These are phyloP conservation scores for Casuarina equisetifolia DNA, from an alignment of 306 rosid species.

Conservation along the genomic window DNA sequence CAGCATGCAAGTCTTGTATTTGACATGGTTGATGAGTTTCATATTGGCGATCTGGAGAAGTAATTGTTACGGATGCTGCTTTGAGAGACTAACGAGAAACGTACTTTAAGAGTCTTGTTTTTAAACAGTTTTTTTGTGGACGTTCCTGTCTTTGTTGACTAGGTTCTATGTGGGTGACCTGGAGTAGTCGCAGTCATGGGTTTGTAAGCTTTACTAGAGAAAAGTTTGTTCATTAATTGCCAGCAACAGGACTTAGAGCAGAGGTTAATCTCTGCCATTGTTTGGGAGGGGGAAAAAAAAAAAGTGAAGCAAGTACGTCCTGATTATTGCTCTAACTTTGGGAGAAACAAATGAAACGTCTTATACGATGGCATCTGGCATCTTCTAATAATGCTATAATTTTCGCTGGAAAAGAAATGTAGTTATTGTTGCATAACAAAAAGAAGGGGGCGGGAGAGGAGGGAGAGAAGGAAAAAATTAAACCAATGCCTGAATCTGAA, in stretches of 20 bases:
- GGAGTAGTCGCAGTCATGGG: background rate
- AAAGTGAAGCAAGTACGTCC: conserved; percentile 9
- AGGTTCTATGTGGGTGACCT: no score
- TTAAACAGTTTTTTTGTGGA: no score
- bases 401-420: no score
- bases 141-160: no score
- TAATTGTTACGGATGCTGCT: background rate
- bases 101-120: no score
- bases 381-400: background rate
- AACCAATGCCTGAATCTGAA: background rate
- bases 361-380: background rate
- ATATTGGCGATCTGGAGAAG: conserved; percentile 64
- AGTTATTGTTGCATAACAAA: no score
- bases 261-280: conserved; percentile 13
- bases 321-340: conserved; percentile 9
- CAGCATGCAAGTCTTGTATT: conserved; percentile 90
- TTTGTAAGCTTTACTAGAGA: conserved; percentile 11
- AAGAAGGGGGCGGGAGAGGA: background rate
- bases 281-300: conserved; percentile 11
- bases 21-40: conserved; percentile 87
- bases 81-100: no score
- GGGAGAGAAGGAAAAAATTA: background rate
- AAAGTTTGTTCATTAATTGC: background rate
- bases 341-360: background rate
- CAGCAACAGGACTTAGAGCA: conserved; percentile 53